Conservation (phyloP, 345 rosid genomes). For the Psidium guajava region DNA sequence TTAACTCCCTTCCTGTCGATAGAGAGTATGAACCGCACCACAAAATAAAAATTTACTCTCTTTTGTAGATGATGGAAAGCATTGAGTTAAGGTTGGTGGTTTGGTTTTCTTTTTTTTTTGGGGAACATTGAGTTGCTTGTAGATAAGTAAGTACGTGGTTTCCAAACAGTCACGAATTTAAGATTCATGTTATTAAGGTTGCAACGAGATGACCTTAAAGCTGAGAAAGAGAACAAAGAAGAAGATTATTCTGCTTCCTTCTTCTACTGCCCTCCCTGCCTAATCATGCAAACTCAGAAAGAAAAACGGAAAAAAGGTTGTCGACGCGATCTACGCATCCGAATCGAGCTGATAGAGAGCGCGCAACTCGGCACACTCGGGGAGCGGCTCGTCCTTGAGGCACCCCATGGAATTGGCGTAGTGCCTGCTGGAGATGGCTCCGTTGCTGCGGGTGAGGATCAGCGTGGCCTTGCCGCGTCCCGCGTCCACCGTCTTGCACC, state of each 20-base stretch:
- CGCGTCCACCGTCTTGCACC: slow-evolving; percentile 24
- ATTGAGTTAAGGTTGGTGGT: background rate
- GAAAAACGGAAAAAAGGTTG: background rate
- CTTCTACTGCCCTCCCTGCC: background rate
- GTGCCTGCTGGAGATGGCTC: slow-evolving; percentile 36
- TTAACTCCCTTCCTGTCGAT: too few species aligned
- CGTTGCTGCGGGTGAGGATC: slow-evolving; percentile 55
- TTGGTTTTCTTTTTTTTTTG: too few species aligned
- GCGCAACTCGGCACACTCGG: slow-evolving; percentile 32
- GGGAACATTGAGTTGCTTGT: background rate
- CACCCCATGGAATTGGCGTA: slow-evolving; percentile 59
- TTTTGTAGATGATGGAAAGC: background rate
- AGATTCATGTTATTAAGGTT: background rate
- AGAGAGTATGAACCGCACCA: too few species aligned
- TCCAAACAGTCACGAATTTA: background rate
- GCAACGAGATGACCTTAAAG: background rate
- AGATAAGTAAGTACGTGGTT: background rate
- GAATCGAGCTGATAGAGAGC: background rate
- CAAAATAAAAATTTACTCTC: background rate
- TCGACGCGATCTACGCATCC: background rate
- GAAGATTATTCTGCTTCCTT: background rate
- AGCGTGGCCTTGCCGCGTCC: slow-evolving; percentile 38
- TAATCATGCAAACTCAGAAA: background rate
- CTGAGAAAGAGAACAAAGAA: background rate
- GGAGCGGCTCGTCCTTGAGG: slow-evolving; percentile 20